phyloP scores from a whole-genome alignment of 1,139 yeast genomes.

The Sugiyamaella neomexicana region DNA sequence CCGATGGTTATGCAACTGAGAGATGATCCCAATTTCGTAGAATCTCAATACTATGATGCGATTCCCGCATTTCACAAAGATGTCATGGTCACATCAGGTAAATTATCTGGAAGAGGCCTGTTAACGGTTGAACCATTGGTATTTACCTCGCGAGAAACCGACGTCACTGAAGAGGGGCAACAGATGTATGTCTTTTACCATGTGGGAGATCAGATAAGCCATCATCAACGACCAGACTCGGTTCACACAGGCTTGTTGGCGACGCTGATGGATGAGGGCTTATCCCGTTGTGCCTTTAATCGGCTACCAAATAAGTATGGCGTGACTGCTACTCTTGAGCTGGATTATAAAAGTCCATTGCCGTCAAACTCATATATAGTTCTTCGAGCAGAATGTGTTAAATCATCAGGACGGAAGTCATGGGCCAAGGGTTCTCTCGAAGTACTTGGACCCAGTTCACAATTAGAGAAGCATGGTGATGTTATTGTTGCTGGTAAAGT shows the following conservation, averaged over 20 bases:
- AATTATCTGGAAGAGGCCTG: slow-evolving; percentile 32
- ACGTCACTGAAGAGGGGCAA: slow-evolving; percentile 4
- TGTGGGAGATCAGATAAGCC: slow-evolving; percentile 53
- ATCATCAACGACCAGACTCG: slow-evolving; percentile 13
- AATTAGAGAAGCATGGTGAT: slow-evolving; percentile 15
- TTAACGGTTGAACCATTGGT: slow-evolving; percentile 35
- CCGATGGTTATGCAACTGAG: slow-evolving; percentile 29
- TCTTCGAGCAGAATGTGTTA: slow-evolving; percentile 64
- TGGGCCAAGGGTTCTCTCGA: slow-evolving; percentile 56
- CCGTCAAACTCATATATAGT: slow-evolving; percentile 67
- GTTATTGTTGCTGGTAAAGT: slow-evolving; percentile 30
- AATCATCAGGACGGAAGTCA: slow-evolving; percentile 75
- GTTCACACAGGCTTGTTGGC: slow-evolving; percentile 87
- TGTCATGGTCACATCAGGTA: slow-evolving; percentile 33
- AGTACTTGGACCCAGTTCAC: slow-evolving; percentile 14
- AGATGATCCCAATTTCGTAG: slow-evolving; percentile 23
- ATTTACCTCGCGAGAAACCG: slow-evolving; percentile 25
- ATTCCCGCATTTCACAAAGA: slow-evolving; percentile 32
- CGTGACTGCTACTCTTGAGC: slow-evolving; percentile 78
- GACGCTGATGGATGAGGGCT: slow-evolving; percentile 80
- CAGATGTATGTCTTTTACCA: slow-evolving; percentile 54
- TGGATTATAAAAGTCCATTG: slow-evolving; percentile 64
- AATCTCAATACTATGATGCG: slow-evolving; percentile 31
- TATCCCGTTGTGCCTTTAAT: slow-evolving; percentile 84
- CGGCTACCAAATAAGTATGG: slow-evolving; percentile 76